A percentile compares a stretch with the other conserved stretches of the same genome.
phyloP scores from a whole-genome alignment of 495 filamentous ascomycete species.

The Tuber brumale region DNA sequence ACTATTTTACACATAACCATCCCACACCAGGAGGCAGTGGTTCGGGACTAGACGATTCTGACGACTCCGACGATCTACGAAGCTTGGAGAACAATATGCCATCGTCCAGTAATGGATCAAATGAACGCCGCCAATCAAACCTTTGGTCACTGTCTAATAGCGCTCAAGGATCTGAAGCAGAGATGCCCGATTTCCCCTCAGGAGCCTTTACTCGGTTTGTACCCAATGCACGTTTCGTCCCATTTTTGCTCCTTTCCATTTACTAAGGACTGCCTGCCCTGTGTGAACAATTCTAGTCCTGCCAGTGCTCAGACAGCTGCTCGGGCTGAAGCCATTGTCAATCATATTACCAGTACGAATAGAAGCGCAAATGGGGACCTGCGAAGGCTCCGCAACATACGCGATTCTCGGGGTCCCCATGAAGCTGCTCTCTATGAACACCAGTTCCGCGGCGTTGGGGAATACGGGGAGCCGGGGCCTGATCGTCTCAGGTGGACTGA shows the following conservation, averaged over 20 bases:
- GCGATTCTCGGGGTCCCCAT: neutral
- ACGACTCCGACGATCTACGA: neutral
- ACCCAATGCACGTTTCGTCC: neutral
- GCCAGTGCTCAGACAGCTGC: neutral
- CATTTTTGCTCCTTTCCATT: neutral
- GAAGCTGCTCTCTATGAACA: neutral
- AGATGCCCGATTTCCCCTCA: neutral
- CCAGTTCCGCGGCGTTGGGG: neutral
- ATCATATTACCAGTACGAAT: neutral
- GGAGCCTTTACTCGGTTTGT: neutral
- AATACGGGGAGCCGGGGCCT: neutral
- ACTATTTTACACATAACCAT: neutral
- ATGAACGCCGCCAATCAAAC: neutral
- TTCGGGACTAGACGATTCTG: constrained; percentile 1
- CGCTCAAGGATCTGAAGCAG: neutral
- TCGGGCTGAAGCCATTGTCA: neutral
- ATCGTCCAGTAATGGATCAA: constrained; percentile 2
- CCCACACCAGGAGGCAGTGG: neutral
- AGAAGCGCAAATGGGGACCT: neutral
- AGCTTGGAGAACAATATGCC: constrained; percentile 1
- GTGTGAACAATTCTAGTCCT: neutral
- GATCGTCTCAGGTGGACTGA: neutral
- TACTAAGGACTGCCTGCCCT: neutral
- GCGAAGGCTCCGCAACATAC: neutral
- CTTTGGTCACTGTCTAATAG: constrained; percentile 2